Evolutionary conservation across 73 alveolate species (phyloP), one percentile per base, ranked within the genome.

Genomic region (Paramecium caudatum): DNA sequence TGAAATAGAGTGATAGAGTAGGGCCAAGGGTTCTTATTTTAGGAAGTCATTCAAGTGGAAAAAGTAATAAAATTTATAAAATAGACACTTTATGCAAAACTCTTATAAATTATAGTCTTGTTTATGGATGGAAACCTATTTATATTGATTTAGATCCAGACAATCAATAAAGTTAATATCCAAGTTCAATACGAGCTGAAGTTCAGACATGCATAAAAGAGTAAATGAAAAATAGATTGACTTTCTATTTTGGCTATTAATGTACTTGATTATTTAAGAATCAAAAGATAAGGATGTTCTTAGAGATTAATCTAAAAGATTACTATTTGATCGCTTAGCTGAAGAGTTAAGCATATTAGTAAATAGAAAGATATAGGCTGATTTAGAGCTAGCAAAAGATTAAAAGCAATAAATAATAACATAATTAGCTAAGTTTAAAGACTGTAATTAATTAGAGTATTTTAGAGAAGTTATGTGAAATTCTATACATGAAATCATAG

Each of bases 101-200:
- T 27, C 65, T 74, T n/a, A 19, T 74, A 8, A 74, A 74, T 74
- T 74, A 74, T 74, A 27, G 55, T 74, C 43, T 39, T 10, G 69
- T 74, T 5, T 74, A 74, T 74, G 88, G 88, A 8, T 74, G 88
- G 88, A 74, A 74, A 37, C 88, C 88, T 19, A 74, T 74, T 3
- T 74, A 37, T 74, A 68, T 43, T 4, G 88, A 74, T 43, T 19
- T 74, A 12, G 88, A 74, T 74, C 88, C 88, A 2, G 88, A 74
- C 43, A 19, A 37, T 27, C 47, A 74, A 74, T 41, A 36, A 27
- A 74, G 88, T 37, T 37, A 43, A 41, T 45, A 43, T 36, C 88
- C 68, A 9, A 41, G 55, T 23, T 37, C 88, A 12, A 74, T 74
- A 4, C 16, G 46, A 41, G 88, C 88, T 41, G 88, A 74, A 74